These are phyloP conservation scores for Candida palmyrensis DNA, from an alignment of 805 yeast species.

Conservation along the genomic window DNA sequence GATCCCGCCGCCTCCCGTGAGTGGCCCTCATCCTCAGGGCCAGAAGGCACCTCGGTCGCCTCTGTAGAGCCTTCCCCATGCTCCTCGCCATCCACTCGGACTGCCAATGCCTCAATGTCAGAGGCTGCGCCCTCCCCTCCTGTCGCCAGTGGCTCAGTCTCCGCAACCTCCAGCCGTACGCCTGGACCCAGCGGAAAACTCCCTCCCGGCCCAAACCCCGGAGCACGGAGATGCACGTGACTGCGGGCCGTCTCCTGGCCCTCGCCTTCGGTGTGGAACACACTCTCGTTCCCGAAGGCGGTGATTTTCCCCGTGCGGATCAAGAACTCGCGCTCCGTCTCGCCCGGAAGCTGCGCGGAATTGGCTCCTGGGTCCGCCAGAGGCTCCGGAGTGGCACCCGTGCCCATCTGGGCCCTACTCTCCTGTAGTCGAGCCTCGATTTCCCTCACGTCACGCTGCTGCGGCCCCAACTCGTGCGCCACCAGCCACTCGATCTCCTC, in stretches of 20 bases:
- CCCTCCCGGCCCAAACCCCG: constrained; percentile 35
- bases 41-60: too few relatives aligned
- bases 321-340: constrained; percentile 71
- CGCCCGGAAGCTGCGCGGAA: constrained; percentile 55
- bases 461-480: constrained; percentile 45
- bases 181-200: neutral
- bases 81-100: too few relatives aligned
- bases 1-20: neutral
- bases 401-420: constrained; percentile 25
- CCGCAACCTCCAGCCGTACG: too few relatives aligned
- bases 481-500: constrained; percentile 51
- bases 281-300: constrained; percentile 75
- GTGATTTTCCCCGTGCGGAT: constrained; percentile 90
- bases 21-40: neutral
- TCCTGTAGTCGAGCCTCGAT: constrained; percentile 31
- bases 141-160: too few relatives aligned
- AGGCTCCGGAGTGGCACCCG: neutral
- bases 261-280: constrained; percentile 40
- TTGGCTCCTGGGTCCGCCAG: constrained; percentile 7
- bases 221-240: constrained; percentile 45
- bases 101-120: neutral
- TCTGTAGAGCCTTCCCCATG: too few relatives aligned
- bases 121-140: too few relatives aligned
- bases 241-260: constrained; percentile 13
- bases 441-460: constrained; percentile 60